Evolutionary conservation across 140 eudicot genomes (phyloP).

Genomic region (Flaveria floridana): DNA sequence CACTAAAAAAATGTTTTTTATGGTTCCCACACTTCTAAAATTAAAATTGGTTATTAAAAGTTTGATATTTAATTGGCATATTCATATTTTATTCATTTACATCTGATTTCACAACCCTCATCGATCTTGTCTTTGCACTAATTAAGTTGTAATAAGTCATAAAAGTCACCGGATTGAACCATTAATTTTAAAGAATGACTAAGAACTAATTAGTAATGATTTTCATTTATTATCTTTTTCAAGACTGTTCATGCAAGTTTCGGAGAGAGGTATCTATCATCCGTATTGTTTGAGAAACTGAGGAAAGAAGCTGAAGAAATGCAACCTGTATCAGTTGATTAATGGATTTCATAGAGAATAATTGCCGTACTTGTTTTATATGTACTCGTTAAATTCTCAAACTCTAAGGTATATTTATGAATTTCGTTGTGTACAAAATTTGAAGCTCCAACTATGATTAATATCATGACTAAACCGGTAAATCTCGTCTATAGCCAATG

Average conservation of each 20-base stretch:
- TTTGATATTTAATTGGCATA: no score
- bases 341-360: neutral
- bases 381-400: slow-evolving; percentile 20
- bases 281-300: slow-evolving; percentile 74
- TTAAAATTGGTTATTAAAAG: no score
- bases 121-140: no score
- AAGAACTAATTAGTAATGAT: neutral
- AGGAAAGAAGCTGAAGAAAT: slow-evolving; percentile 87
- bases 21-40: no score
- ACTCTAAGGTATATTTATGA: neutral
- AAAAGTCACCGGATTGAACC: neutral
- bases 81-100: no score
- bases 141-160: no score
- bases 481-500: no score
- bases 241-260: slow-evolving; percentile 91
- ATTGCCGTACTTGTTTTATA: slow-evolving; percentile 1
- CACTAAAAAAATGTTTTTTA: no score
- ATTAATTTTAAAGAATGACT: neutral
- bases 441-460: neutral
- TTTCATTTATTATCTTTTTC: neutral
- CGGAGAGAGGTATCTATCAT: slow-evolving; percentile 87
- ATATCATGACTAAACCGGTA: no score
- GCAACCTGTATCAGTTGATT: slow-evolving; percentile 81
- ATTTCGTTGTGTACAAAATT: neutral
- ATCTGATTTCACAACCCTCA: no score